These are phyloP conservation scores for Bassia scoparia DNA, from an alignment of 148 eudicot genomes.

Conservation along the genomic window DNA sequence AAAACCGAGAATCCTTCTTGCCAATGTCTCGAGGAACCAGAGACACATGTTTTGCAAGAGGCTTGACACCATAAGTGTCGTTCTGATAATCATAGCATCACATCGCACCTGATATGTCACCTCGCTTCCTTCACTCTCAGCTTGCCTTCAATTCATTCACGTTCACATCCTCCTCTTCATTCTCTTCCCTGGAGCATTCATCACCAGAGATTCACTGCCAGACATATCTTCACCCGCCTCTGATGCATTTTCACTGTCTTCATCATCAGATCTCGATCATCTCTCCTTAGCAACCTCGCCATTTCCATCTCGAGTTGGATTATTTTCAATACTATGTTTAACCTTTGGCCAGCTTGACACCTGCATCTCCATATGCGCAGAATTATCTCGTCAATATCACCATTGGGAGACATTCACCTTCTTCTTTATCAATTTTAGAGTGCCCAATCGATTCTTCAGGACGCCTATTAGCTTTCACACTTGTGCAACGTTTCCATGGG, in stretches of 20 bases:
- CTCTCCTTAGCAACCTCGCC: slow-evolving; percentile 45
- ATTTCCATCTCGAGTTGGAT: slow-evolving; percentile 34
- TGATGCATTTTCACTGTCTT: slow-evolving; percentile 79
- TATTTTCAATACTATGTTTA: slow-evolving; percentile 32
- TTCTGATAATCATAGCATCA: slow-evolving; percentile 49
- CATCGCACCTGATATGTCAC: slow-evolving; percentile 48
- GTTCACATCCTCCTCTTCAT: slow-evolving; percentile 72
- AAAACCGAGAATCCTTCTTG: slow-evolving; percentile 56
- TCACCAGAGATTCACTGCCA: slow-evolving; percentile 83
- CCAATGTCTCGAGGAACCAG: slow-evolving; percentile 34
- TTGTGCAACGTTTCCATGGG: slow-evolving; percentile 41
- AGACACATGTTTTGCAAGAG: slow-evolving; percentile 62
- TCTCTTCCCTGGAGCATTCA: slow-evolving; percentile 70
- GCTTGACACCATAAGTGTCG: slow-evolving; percentile 50
- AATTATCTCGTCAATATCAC: slow-evolving; percentile 66
- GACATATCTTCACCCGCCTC: slow-evolving; percentile 69
- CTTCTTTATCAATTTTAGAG: slow-evolving; percentile 71
- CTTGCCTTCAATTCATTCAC: slow-evolving; percentile 70
- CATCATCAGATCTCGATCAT: slow-evolving; percentile 71
- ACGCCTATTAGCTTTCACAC: slow-evolving; percentile 30
- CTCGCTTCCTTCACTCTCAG: slow-evolving; percentile 88
- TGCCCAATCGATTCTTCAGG: slow-evolving; percentile 41
- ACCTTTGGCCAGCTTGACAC: slow-evolving; percentile 32
- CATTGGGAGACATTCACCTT: slow-evolving; percentile 78
- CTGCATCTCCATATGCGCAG: slow-evolving; percentile 35